Evolutionary conservation across 768 basidiomycete genomes (phyloP), one percentile per base, ranked within the genome.

Genomic region (Lactarius akahatsu): DNA sequence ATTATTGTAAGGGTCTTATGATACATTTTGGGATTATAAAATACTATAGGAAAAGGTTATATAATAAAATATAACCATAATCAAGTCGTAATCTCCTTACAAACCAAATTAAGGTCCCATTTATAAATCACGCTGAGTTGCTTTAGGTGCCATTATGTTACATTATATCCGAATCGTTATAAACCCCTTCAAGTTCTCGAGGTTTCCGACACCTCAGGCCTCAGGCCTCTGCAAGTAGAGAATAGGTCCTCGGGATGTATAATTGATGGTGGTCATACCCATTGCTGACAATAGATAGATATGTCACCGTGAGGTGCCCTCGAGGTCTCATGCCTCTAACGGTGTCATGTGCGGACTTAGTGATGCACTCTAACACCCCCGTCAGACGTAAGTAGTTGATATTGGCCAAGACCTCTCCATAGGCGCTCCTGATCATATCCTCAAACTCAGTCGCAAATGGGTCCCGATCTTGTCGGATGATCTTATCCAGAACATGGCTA

Each of bases 321-420:
- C 50, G 50, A 50, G 50, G 23, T 50, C 23, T 26, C 50, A 26
- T 15, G 23, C 13, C n/a, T 50, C 47, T 10, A 9, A 50, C 47
- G 13, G 5, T 52, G 43, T 52, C 50, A 52, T 52, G 6, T 26
- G 23, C 26, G 50, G 26, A 15, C 50, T 26, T 16, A 4, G 26
- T 52, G 50, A 52, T 52, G 50, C 50, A 52, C 50, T 52, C 50
- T 52, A 52, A 52, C 50, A 26, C 50, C 50, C 50, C 5, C 23
- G 50, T 52, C 50, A 52, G 5, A 23, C 50, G 13, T 13, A 36
- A 36, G 10, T 36, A 11, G 11, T 38, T 13, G 36, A 13, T 23
- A 47, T n/a, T 11, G 18, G 50, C 50, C 50, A n/a, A 47, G 45
- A 50, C 11, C 10, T 13, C 10, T 5, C 47, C n/a, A 4, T 52